Evolutionary conservation across 176 grass and related monocot species (phyloP).

Genomic region (Chrysopogon serrulatus): DNA sequence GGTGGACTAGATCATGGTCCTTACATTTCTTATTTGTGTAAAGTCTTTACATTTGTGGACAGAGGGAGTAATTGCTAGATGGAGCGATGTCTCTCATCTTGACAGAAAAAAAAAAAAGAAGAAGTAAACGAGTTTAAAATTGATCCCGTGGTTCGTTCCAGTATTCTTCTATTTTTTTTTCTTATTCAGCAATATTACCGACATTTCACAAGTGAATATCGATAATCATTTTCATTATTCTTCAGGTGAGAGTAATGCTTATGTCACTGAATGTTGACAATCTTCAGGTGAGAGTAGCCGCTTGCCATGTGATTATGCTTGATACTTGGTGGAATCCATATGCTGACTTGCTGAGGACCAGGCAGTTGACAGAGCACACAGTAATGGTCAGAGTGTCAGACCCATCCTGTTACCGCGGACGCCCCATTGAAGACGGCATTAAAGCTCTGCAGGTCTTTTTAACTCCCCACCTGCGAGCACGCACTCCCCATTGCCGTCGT

Average conservation of each 20-base stretch:
- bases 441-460: conserved; percentile 81
- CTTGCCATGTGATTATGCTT: conserved; percentile 77
- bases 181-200: not conserved
- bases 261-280: conserved; percentile 82
- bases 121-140: conserved; percentile 74
- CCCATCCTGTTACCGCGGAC: conserved; percentile 62
- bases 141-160: conserved; percentile 50
- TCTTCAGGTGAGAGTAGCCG: conserved; percentile 67
- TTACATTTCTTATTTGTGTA: too few relatives aligned
- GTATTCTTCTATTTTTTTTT: not conserved
- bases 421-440: too few relatives aligned
- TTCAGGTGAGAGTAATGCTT: conserved; percentile 76
- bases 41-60: too few relatives aligned
- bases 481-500: too few relatives aligned
- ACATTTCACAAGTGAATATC: not conserved
- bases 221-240: not conserved
- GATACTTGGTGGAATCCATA: conserved; percentile 86
- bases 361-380: too few relatives aligned
- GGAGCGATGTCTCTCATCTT: conserved; percentile 69
- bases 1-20: too few relatives aligned
- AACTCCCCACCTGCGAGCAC: too few relatives aligned
- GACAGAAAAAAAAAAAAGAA: too few relatives aligned
- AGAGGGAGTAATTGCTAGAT: conserved; percentile 46
- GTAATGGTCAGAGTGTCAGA: too few relatives aligned
- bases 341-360: too few relatives aligned